Evolutionary conservation across 164 flowering plant species (phyloP).

Genomic region (Warburgia ugandensis): DNA sequence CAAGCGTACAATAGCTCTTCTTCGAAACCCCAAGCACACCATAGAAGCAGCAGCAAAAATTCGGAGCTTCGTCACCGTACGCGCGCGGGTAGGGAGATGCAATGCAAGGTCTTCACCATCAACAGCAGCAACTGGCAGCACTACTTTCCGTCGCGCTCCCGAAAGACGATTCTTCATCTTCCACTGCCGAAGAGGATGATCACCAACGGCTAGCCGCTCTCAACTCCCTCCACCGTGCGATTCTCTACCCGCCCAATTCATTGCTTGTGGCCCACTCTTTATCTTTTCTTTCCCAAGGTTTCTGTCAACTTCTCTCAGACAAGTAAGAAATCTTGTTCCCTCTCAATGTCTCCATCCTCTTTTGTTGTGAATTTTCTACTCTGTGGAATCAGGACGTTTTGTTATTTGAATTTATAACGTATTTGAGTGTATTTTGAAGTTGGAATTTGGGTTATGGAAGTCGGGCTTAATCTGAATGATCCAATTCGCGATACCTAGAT

Average conservation of each 20-base stretch:
- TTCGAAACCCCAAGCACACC: too few species aligned
- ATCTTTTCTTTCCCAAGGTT: slow-evolving; percentile 71
- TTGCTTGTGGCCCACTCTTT: slow-evolving; percentile 80
- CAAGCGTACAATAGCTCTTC: too few species aligned
- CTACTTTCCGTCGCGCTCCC: slow-evolving; percentile 74
- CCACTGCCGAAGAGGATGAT: slow-evolving; percentile 36
- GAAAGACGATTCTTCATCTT: slow-evolving; percentile 35
- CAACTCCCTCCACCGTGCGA: slow-evolving; percentile 72
- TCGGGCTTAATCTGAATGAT: too few species aligned
- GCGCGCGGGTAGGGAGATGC: slow-evolving; percentile 6
- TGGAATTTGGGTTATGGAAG: background rate
- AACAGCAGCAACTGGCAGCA: slow-evolving; percentile 78
- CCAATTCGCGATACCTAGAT: too few species aligned
- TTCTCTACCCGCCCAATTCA: slow-evolving; percentile 74
- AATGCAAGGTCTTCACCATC: slow-evolving; percentile 92
- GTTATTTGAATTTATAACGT: too few species aligned
- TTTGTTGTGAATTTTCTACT: background rate
- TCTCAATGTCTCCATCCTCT: background rate
- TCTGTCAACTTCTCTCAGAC: slow-evolving; percentile 79
- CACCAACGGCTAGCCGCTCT: slow-evolving; percentile 62
- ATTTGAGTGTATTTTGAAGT: too few species aligned
- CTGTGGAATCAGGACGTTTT: background rate
- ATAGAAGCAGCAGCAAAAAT: too few species aligned
- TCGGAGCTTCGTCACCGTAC: too few species aligned
- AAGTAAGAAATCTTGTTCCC: slow-evolving; percentile 33